Evolutionary conservation across 2,329 filamentous ascomycete species (phyloP).

Genomic region (Cylindrodendrum hubeiense): DNA sequence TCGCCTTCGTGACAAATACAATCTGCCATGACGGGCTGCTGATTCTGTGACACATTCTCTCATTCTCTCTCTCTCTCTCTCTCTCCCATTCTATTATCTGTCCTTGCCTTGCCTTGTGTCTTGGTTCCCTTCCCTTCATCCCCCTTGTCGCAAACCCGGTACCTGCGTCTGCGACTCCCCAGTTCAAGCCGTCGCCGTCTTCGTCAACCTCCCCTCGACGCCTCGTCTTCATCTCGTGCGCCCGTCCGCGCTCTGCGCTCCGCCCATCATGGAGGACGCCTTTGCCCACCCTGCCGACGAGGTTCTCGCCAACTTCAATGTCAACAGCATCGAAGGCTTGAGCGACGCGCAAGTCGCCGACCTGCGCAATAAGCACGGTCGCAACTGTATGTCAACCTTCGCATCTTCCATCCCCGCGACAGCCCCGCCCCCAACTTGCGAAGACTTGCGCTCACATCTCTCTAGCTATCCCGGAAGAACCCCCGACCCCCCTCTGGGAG

Average conservation of each 20-base stretch:
- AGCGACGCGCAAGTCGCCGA: slow-evolving; percentile 69
- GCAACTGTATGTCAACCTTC: slow-evolving; percentile 68
- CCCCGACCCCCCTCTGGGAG: slow-evolving; percentile 95
- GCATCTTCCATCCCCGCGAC: slow-evolving; percentile 1
- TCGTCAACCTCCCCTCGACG: slow-evolving; percentile 1
- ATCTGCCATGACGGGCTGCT: slow-evolving; percentile 44
- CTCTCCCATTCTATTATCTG: slow-evolving; percentile 29
- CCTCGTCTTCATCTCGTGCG: slow-evolving; percentile 29
- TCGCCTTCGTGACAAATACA: slow-evolving; percentile 47
- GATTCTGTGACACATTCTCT: slow-evolving; percentile 29
- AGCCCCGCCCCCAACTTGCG: slow-evolving; percentile 22
- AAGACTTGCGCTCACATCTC: slow-evolving; percentile 28
- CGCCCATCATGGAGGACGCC: slow-evolving; percentile 70
- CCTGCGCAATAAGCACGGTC: slow-evolving; percentile 70
- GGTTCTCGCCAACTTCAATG: slow-evolving; percentile 70
- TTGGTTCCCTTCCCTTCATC: slow-evolving; percentile 21
- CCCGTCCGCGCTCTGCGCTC: slow-evolving; percentile 38
- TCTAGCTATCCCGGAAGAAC: slow-evolving; percentile 81
- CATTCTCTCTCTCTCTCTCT: slow-evolving; percentile 28
- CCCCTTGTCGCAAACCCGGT: slow-evolving; percentile 17
- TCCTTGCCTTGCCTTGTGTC: slow-evolving; percentile 23
- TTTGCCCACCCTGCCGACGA: slow-evolving; percentile 69
- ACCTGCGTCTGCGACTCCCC: slow-evolving; percentile 16
- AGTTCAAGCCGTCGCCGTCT: slow-evolving; percentile 3
- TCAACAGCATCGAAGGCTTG: slow-evolving; percentile 67